phyloP scores from a whole-genome alignment of 2,329 filamentous ascomycete species.

The Aspergillus brasiliensis region DNA sequence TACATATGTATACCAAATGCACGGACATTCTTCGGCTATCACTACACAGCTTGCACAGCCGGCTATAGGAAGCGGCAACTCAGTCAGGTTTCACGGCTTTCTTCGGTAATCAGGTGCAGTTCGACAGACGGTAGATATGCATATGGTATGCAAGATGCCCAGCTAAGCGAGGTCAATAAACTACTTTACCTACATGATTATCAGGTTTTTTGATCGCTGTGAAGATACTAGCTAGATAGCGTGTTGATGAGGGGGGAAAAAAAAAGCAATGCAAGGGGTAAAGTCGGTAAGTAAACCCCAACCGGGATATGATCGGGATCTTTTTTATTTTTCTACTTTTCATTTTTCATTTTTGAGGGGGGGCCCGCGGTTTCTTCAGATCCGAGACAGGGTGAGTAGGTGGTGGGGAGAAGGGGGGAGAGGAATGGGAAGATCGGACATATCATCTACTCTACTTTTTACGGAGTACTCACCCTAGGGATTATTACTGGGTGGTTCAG shows the following conservation, averaged over 20 bases:
- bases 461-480: background rate
- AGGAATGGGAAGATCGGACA: too few relatives aligned
- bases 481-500: background rate
- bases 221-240: too few relatives aligned
- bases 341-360: too few relatives aligned
- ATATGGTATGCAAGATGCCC: background rate
- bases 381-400: background rate
- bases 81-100: background rate
- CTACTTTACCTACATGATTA: too few relatives aligned
- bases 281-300: background rate
- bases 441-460: background rate
- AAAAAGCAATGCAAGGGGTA: constrained; percentile 6
- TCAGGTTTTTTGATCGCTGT: too few relatives aligned
- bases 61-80: background rate
- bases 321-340: background rate
- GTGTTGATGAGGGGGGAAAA: background rate
- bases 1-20: too few relatives aligned
- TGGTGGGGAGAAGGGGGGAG: too few relatives aligned
- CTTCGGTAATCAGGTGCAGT: background rate
- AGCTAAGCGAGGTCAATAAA: background rate
- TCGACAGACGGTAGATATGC: background rate
- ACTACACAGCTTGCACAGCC: too few relatives aligned
- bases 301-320: background rate
- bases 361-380: background rate
- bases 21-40: too few relatives aligned